Evolutionary conservation across 2,329 filamentous ascomycete species (phyloP).

Genomic region (Epichloe coenophiala): DNA sequence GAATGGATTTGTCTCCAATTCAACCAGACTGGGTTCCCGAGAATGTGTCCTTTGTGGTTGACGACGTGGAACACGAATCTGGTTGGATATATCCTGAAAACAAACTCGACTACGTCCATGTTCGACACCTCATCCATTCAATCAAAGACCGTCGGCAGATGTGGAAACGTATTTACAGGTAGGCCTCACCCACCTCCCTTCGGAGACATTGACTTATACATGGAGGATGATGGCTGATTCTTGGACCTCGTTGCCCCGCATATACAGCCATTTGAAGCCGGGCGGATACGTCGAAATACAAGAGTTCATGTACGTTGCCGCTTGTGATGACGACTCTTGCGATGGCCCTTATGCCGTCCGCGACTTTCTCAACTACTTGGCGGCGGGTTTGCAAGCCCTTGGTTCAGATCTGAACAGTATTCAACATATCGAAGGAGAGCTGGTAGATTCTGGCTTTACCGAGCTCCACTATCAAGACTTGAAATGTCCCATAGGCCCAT

Average conservation of each 20-base stretch:
- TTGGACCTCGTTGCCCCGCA: neutral
- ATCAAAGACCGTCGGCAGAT: conserved; percentile 28
- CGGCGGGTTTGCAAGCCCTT: conserved; percentile 25
- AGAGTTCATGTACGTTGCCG: conserved; percentile 28
- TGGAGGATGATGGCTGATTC: neutral
- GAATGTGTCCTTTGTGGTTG: conserved; percentile 36
- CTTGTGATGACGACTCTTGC: conserved; percentile 32
- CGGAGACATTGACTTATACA: neutral
- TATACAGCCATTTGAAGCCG: conserved; percentile 33
- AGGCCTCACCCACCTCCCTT: conserved; percentile 6
- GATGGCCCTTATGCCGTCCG: conserved; percentile 31
- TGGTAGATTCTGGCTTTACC: conserved; percentile 28
- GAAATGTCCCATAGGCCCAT: conserved; percentile 35
- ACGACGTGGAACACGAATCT: conserved; percentile 36
- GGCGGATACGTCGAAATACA: conserved; percentile 38
- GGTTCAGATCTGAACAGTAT: conserved; percentile 31
- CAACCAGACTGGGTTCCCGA: conserved; percentile 37
- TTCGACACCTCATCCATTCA: conserved; percentile 32
- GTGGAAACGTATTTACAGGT: conserved; percentile 30
- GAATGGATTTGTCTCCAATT: conserved; percentile 38
- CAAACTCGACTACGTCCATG: conserved; percentile 35
- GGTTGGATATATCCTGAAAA: conserved; percentile 34
- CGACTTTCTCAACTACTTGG: conserved; percentile 30
- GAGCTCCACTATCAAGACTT: conserved; percentile 26
- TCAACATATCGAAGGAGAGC: conserved; percentile 19